A percentile compares a stretch with the other conserved stretches of the same genome.
Conservation (phyloP, 2,329 filamentous ascomycete species). For the Tolypocladium inflatum region DNA sequence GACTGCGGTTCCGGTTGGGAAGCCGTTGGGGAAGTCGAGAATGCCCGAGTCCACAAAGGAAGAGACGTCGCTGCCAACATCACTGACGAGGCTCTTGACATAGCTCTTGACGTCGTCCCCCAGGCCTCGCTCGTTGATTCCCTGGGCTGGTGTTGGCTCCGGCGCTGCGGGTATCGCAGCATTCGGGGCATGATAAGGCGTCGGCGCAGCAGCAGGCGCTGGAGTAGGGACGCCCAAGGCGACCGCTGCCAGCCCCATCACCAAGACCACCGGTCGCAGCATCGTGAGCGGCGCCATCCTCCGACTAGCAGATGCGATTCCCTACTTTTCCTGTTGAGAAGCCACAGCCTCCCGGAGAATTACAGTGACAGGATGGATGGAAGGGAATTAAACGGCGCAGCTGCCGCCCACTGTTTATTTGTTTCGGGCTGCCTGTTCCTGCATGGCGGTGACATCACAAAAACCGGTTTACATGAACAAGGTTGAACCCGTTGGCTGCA, state of each 20-base stretch:
- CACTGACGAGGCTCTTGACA: slow-evolving; percentile 37
- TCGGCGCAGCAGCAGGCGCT: background rate
- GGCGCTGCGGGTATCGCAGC: slow-evolving; percentile 8
- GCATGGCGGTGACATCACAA: slow-evolving; percentile 1
- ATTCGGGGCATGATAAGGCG: background rate
- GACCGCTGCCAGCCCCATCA: background rate
- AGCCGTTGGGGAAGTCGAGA: slow-evolving; percentile 56
- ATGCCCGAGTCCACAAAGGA: slow-evolving; percentile 54
- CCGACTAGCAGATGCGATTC: background rate
- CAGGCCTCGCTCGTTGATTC: slow-evolving; percentile 21
- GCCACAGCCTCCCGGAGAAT: background rate
- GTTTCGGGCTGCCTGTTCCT: background rate
- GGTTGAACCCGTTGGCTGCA: background rate
- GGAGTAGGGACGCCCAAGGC: background rate
- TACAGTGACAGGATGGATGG: background rate
- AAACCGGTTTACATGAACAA: background rate
- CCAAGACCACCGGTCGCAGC: background rate
- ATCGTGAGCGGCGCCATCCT: background rate
- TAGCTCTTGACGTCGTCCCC: slow-evolving; percentile 36
- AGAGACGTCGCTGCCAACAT: slow-evolving; percentile 45
- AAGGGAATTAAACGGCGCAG: background rate
- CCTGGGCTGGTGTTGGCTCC: slow-evolving; percentile 13
- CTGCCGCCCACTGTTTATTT: background rate
- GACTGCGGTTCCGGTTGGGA: slow-evolving; percentile 54
- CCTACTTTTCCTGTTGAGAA: background rate